phyloP scores from a whole-genome alignment of 2,329 filamentous ascomycete species.

The Claviceps pusilla region DNA sequence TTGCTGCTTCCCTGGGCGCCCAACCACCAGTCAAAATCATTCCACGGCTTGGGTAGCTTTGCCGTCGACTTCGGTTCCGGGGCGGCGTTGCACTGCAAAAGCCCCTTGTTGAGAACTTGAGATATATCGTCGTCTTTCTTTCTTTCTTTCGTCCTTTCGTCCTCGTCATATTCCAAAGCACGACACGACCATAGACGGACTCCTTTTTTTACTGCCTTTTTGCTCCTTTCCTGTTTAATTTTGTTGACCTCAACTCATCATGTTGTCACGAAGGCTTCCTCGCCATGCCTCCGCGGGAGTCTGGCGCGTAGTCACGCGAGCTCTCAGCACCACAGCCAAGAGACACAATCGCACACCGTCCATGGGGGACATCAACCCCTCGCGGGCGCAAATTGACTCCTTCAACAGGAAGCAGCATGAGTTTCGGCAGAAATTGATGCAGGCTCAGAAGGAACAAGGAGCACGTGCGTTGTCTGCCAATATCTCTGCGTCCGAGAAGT shows the following conservation, averaged over 20 bases:
- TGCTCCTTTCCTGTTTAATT: conserved; percentile 2
- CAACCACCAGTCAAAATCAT: too few species aligned
- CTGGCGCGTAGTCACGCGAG: conserved; percentile 34
- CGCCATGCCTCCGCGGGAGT: conserved; percentile 29
- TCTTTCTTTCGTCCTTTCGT: background rate
- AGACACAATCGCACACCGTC: conserved; percentile 45
- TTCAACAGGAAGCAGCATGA: conserved; percentile 76
- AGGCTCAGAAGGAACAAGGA: conserved; percentile 67
- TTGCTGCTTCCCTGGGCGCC: background rate
- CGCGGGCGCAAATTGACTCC: conserved; percentile 48
- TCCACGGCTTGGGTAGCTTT: too few species aligned
- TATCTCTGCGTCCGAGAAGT: conserved; percentile 25
- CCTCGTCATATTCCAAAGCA: too few species aligned
- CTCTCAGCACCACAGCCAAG: conserved; percentile 41
- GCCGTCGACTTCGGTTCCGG: too few species aligned
- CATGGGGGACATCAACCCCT: conserved; percentile 63
- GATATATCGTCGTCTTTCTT: background rate
- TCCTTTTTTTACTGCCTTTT: background rate
- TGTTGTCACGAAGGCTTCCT: conserved; percentile 10
- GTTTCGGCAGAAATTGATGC: conserved; percentile 69
- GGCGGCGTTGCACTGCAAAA: too few species aligned
- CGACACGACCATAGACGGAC: background rate
- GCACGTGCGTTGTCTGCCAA: conserved; percentile 53
- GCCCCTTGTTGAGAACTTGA: too few species aligned
- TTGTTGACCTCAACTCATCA: background rate